Base-by-base conservation (phyloP, 2,329 filamentous ascomycete species). In the Trichoderma hamatum region DNA sequence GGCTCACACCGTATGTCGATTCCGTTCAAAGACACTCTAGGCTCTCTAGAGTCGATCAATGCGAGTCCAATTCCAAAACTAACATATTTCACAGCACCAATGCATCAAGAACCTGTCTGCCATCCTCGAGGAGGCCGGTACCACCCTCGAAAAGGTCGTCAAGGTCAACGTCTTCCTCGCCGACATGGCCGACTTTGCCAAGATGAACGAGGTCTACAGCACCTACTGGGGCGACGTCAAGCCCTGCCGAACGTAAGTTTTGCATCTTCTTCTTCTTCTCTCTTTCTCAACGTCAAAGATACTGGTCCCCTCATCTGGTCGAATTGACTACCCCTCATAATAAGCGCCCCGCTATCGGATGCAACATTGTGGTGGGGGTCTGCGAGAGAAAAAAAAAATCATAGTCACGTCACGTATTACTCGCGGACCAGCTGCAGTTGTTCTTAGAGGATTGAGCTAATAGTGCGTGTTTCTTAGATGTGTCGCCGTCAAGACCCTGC, bases 141-240 rank as follows among this genome's bases (percentile, higher is more conserved):
- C 86, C 46, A 84, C 82, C 68, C 82, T 94, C 55, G 81, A 84
- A 55, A 88, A 88, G 76, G 88, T 92, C 26, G 88, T 93, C 76
- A 92, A 92, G 83, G 88, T 91, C 70, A 88, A 87, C 74, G 89
- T 93, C 74, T 93, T 93, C 83, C 82, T 93, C 64, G 85, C 88
- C 69, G 85, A 89, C 76, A 93, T 93, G 90, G 87, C 85, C 71
- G 84, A 93, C 79, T 93, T 93, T 76, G 86, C 84, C 43, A 88
- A 90, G 78, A 92, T 93, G 89, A 94, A 93, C 80, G 85, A 85
- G 74, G 85, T 90, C 60, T 93, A 92, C 76, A 86, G 86, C 76
- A 87, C 90, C 79, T 91, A 89, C 83, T 93, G 92, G 81, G 82
- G 80, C 24, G 80, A 83, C 10, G 76, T 82, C 36, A 84, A 84